phyloP scores from a whole-genome alignment of 495 filamentous ascomycete species.

The Melanomma pulvis-pyrius region DNA sequence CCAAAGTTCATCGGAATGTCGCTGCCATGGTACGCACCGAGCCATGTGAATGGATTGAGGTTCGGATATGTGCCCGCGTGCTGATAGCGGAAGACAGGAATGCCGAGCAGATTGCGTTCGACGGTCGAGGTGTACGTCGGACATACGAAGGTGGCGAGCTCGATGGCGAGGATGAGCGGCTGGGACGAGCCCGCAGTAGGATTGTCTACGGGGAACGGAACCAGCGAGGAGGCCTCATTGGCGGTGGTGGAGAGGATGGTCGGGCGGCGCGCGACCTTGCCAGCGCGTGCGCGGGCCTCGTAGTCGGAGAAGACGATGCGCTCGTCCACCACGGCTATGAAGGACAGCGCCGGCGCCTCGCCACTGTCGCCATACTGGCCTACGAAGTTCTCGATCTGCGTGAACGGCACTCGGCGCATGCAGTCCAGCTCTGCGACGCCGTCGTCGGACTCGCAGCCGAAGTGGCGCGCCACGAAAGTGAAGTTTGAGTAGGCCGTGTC shows the following conservation, averaged over 20 bases:
- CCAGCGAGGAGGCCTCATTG: slow-evolving; percentile 7
- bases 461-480: slow-evolving; percentile 4
- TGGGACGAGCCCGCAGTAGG: slow-evolving; percentile 39
- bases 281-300: slow-evolving; percentile 42
- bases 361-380: slow-evolving; percentile 30
- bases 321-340: slow-evolving; percentile 48
- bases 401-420: slow-evolving; percentile 49
- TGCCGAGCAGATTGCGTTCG: not conserved
- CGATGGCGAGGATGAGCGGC: slow-evolving; percentile 27
- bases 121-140: slow-evolving; percentile 40
- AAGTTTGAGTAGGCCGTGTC: slow-evolving; percentile 1
- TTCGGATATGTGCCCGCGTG: slow-evolving; percentile 55
- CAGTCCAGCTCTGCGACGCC: slow-evolving; percentile 48
- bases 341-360: slow-evolving; percentile 35
- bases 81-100: slow-evolving; percentile 43
- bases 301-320: slow-evolving; percentile 50
- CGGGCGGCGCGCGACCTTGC: slow-evolving; percentile 8
- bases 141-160: slow-evolving; percentile 31
- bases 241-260: slow-evolving; percentile 16
- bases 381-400: slow-evolving; percentile 47
- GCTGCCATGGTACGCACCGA: slow-evolving; percentile 56
- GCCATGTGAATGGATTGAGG: slow-evolving; percentile 49
- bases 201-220: slow-evolving; percentile 30
- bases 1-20: slow-evolving; percentile 56
- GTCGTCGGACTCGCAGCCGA: not conserved